These are phyloP conservation scores for Irpex lacteus DNA, from an alignment of 1,284 basidiomycete genomes.

Conservation along the genomic window DNA sequence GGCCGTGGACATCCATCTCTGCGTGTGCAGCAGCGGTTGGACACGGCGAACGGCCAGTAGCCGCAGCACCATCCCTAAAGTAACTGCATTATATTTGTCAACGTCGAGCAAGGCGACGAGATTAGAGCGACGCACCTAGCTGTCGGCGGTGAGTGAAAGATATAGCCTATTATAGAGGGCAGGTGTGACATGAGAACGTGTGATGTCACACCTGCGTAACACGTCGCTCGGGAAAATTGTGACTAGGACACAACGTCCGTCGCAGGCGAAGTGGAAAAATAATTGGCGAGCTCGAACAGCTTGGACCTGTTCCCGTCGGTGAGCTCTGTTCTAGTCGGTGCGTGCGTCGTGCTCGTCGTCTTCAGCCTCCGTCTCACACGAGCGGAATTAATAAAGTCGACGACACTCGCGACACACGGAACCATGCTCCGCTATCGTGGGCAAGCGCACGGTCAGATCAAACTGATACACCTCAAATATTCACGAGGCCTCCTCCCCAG, in stretches of 20 bases:
- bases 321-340: background rate
- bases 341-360: background rate
- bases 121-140: background rate
- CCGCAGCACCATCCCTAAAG: background rate
- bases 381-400: background rate
- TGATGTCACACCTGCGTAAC: background rate
- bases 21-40: background rate
- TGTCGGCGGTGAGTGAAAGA: background rate
- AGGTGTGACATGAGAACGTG: background rate
- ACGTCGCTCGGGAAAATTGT: constrained; percentile 1
- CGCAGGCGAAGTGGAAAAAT: background rate
- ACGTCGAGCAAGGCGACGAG: background rate
- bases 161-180: background rate
- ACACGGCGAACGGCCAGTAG: background rate
- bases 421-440: constrained; percentile 7
- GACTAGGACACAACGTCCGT: background rate
- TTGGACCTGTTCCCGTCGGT: background rate
- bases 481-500: background rate
- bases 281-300: background rate
- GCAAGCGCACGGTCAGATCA: constrained; percentile 12
- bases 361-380: background rate
- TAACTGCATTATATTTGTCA: background rate
- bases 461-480: constrained; percentile 10
- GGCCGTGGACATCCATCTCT: background rate
- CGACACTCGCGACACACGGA: background rate